Evolutionary conservation across 2,329 filamentous ascomycete species (phyloP).

Genomic region (Neonectria ditissima): DNA sequence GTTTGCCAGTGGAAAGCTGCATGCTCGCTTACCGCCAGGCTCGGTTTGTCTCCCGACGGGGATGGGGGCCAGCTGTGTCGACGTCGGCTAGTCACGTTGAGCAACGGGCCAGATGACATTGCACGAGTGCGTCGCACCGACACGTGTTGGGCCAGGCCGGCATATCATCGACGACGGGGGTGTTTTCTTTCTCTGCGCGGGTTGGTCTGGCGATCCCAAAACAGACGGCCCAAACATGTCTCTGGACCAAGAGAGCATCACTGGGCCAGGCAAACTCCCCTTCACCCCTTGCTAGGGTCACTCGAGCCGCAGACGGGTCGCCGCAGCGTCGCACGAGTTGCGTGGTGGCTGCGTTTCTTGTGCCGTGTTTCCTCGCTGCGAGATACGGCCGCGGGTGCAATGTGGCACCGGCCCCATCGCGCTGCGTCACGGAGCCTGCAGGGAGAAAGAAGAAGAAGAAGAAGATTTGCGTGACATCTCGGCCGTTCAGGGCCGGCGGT

Average conservation of each 20-base stretch:
- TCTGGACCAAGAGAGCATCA: neutral
- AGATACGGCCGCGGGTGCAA: constrained; percentile 41
- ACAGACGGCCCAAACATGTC: neutral
- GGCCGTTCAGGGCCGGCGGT: neutral
- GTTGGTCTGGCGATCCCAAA: constrained; percentile 12
- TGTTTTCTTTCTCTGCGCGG: constrained; percentile 7
- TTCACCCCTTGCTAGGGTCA: neutral
- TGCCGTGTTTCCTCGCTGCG: constrained; percentile 34
- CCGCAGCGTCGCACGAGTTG: neutral
- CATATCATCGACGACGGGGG: constrained; percentile 14
- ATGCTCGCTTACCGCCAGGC: constrained; percentile 40
- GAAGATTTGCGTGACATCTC: constrained; percentile 6
- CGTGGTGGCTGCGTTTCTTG: constrained; percentile 4
- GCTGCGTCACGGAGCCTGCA: constrained; percentile 26
- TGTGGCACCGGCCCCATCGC: constrained; percentile 32
- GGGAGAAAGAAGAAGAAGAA: too few species aligned
- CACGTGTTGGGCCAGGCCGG: constrained; percentile 35
- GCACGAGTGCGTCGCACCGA: constrained; percentile 27
- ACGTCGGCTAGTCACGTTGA: constrained; percentile 37
- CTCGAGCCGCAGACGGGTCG: constrained; percentile 4
- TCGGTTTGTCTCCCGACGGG: constrained; percentile 33
- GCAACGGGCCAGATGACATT: constrained; percentile 30
- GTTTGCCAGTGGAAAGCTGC: constrained; percentile 26
- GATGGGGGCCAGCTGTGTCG: constrained; percentile 19
- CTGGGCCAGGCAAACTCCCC: neutral